Conservation (phyloP, 345 rosid genomes). For the Populus ilicifolia region DNA sequence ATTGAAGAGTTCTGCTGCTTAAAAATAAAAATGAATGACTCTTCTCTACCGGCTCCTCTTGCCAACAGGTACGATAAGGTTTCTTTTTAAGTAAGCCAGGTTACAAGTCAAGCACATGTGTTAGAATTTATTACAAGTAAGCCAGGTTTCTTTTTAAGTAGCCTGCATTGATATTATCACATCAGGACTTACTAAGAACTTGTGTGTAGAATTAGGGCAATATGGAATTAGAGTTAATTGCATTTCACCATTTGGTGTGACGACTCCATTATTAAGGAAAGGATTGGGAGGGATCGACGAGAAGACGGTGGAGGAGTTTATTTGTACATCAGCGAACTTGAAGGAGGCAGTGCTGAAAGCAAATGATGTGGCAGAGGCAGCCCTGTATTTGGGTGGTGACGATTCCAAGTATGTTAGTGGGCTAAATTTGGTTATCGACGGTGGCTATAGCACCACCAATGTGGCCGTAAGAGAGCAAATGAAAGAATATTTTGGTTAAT, state of each 20-base stretch:
- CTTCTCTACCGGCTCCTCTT: too few relatives aligned
- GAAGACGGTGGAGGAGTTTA: neutral
- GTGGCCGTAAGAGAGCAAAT: neutral
- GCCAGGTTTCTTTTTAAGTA: too few relatives aligned
- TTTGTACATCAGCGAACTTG: neutral
- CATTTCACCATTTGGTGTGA: conserved; percentile 10
- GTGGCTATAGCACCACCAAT: neutral
- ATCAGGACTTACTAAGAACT: conserved; percentile 19
- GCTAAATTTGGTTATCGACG: conserved; percentile 15
- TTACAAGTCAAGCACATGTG: too few relatives aligned
- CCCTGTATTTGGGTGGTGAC: conserved; percentile 17
- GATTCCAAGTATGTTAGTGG: conserved; percentile 22
- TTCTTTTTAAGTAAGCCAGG: too few relatives aligned
- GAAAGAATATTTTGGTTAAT: too few relatives aligned
- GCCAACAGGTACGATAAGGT: too few relatives aligned
- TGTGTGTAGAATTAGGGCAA: conserved; percentile 17
- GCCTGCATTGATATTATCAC: too few relatives aligned
- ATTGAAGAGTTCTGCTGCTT: too few relatives aligned
- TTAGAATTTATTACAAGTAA: too few relatives aligned
- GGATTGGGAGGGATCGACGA: neutral
- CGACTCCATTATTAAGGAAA: neutral
- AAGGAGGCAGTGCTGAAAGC: neutral
- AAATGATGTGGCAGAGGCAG: conserved; percentile 27
- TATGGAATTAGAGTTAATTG: conserved; percentile 25
- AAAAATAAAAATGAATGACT: too few relatives aligned